Conservation (phyloP, 441 rosid species). For the Syzygium syzygioides region DNA sequence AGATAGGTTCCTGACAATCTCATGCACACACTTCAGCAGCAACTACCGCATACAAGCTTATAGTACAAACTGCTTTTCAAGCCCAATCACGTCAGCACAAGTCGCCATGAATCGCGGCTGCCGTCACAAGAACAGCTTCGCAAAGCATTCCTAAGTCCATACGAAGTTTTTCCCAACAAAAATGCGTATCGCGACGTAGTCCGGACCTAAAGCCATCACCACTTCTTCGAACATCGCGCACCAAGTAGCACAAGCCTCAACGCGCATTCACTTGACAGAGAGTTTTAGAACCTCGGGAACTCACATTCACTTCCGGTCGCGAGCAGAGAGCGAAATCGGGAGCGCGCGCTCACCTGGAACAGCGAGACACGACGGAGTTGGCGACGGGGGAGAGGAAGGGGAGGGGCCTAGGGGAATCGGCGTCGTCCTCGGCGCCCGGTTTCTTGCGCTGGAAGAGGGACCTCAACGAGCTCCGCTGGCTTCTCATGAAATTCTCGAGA, state of each 20-base stretch:
- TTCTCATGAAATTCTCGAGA: conserved; percentile 52
- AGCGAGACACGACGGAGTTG: conserved; percentile 83
- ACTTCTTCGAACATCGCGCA: not conserved
- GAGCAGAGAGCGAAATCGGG: not conserved
- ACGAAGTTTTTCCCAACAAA: not conserved
- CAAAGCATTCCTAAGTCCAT: not conserved
- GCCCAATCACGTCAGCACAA: not conserved
- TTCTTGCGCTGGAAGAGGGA: conserved; percentile 59
- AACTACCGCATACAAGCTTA: not conserved
- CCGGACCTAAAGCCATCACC: not conserved
- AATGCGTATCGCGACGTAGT: not conserved
- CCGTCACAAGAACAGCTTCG: not conserved
- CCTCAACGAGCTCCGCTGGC: conserved; percentile 51
- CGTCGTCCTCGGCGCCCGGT: conserved; percentile 28
- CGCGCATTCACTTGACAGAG: not conserved
- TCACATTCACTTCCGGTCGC: not conserved
- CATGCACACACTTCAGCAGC: not conserved
- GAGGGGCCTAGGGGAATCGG: conserved; percentile 48
- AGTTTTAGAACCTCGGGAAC: not conserved
- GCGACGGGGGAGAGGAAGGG: conserved; percentile 81
- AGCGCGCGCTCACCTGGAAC: conserved; percentile 49
- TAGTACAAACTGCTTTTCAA: not conserved
- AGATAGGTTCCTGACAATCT: not conserved
- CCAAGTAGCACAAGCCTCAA: not conserved
- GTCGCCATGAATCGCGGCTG: not conserved